Evolutionary conservation across 306 rosid genomes (phyloP).

Genomic region (Pterocarpus santalinus): DNA sequence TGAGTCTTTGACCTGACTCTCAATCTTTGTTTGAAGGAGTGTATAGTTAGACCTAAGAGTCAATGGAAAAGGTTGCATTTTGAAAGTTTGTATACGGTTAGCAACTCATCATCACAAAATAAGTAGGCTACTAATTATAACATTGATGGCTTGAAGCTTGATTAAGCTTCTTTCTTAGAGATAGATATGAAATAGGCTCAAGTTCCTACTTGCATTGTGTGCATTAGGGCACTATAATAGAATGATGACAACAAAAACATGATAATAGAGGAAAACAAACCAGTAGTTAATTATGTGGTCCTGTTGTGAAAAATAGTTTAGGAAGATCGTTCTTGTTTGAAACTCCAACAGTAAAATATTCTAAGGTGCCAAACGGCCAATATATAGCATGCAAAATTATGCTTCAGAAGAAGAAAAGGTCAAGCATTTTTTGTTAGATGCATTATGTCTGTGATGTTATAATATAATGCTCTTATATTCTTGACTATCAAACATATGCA

Average conservation of each 20-base stretch:
- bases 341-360: conserved; percentile 12
- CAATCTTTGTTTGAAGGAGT: background rate
- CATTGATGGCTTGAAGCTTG: background rate
- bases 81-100: conserved; percentile 10
- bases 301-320: conserved; percentile 23
- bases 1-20: conserved; percentile 7
- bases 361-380: conserved; percentile 15
- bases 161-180: conserved; percentile 24
- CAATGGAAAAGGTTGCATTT: conserved; percentile 10
- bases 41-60: conserved; percentile 4
- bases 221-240: conserved; percentile 3
- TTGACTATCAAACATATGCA: conserved; percentile 13
- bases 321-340: conserved; percentile 22
- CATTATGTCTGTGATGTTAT: conserved; percentile 13
- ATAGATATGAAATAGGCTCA: background rate
- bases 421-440: conserved; percentile 22
- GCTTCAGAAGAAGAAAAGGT: conserved; percentile 28
- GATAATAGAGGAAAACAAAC: conserved; percentile 15
- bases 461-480: conserved; percentile 3
- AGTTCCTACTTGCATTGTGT: conserved; percentile 26
- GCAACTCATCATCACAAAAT: conserved; percentile 26
- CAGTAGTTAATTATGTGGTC: conserved; percentile 5
- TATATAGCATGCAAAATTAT: conserved; percentile 20
- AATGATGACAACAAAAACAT: conserved; percentile 26
- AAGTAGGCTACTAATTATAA: background rate